phyloP scores from a whole-genome alignment of 179 eudicot species.

The Sideroxylon spinosum region DNA sequence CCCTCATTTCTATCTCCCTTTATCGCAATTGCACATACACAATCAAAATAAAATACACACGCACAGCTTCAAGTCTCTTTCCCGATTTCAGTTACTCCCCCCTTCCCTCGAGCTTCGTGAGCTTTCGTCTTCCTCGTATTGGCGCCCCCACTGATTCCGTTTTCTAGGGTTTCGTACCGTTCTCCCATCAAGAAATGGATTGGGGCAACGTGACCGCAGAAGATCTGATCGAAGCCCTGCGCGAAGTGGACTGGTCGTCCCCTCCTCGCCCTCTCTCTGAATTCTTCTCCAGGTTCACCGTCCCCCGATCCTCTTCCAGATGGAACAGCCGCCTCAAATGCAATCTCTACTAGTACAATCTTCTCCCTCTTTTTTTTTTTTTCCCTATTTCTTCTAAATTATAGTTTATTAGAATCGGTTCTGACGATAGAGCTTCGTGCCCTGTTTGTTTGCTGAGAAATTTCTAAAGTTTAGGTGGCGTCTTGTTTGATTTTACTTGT shows the following conservation, averaged over 20 bases:
- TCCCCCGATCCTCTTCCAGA: conserved; percentile 72
- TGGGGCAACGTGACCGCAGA: conserved; percentile 87
- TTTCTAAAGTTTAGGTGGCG: too few relatives aligned
- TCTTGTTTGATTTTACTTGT: too few relatives aligned
- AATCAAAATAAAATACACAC: too few relatives aligned
- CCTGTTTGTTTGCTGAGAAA: not conserved
- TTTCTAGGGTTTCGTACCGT: conserved; percentile 11
- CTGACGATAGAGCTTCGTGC: not conserved
- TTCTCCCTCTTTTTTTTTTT: not conserved
- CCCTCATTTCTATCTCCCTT: too few relatives aligned
- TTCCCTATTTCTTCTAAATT: not conserved
- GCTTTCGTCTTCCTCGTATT: not conserved
- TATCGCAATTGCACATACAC: too few relatives aligned
- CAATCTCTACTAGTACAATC: conserved; percentile 79
- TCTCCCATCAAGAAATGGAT: conserved; percentile 40
- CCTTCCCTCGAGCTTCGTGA: not conserved
- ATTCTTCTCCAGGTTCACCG: conserved; percentile 72
- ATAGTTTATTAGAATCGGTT: not conserved
- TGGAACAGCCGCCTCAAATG: conserved; percentile 95
- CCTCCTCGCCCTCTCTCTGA: conserved; percentile 87
- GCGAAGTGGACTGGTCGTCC: conserved; percentile 94
- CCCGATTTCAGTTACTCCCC: too few relatives aligned
- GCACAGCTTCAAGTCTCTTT: too few relatives aligned
- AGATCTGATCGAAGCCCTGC: conserved; percentile 81
- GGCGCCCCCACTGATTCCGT: not conserved